Evolutionary conservation across 2,329 filamentous ascomycete species (phyloP).

Genomic region (Aspergillus melleus): DNA sequence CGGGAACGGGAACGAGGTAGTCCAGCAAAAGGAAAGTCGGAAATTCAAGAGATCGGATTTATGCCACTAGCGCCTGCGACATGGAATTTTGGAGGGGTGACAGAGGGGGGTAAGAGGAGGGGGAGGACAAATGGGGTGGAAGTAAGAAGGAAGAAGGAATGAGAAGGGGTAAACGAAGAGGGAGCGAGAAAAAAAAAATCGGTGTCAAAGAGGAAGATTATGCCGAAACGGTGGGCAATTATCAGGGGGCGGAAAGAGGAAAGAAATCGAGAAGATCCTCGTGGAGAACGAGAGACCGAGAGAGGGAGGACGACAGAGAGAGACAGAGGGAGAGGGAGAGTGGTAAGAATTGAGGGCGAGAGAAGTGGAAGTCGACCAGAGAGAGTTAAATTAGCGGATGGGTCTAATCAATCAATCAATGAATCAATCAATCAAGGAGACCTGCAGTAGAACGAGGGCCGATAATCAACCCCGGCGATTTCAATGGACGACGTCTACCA

Average conservation of each 20-base stretch:
- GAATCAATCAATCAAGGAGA: background rate
- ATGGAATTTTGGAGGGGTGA: slow-evolving; percentile 15
- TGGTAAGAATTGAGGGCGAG: background rate
- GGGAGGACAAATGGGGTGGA: slow-evolving; percentile 6
- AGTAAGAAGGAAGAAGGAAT: background rate
- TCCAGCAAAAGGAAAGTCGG: slow-evolving; percentile 9
- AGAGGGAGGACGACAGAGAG: background rate
- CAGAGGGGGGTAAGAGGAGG: slow-evolving; percentile 18
- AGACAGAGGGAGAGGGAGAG: background rate
- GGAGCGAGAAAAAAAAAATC: too few relatives aligned
- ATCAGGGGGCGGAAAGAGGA: slow-evolving; percentile 1
- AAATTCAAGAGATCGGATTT: slow-evolving; percentile 14
- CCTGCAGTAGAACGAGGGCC: background rate
- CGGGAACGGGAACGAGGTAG: slow-evolving; percentile 14
- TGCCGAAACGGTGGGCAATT: background rate
- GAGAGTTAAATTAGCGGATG: background rate
- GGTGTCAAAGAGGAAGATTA: background rate
- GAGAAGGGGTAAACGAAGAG: background rate
- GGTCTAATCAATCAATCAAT: background rate
- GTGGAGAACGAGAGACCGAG: background rate
- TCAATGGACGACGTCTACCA: background rate
- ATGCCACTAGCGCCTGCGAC: slow-evolving; percentile 18
- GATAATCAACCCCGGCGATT: background rate
- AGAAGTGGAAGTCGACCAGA: background rate
- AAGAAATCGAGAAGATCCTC: background rate